Conservation (phyloP, 1,139 yeast genomes). For the Pichia sp. region DNA sequence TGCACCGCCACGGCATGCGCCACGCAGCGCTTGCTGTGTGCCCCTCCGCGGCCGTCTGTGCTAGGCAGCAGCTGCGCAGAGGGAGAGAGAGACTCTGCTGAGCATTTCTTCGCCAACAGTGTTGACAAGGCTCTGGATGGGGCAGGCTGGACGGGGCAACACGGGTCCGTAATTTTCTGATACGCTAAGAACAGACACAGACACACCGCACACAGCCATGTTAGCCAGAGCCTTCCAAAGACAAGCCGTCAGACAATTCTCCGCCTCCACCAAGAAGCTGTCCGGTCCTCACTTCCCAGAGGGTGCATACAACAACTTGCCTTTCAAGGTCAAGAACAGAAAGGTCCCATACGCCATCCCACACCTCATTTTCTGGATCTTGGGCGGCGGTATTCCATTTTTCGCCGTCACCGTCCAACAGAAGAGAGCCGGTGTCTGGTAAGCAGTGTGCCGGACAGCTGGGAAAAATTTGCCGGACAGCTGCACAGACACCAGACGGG, state of each 20-base stretch:
- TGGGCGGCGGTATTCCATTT: constrained; percentile 62
- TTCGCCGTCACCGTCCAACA: constrained; percentile 63
- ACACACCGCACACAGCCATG: constrained; percentile 21
- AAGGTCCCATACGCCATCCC: constrained; percentile 79
- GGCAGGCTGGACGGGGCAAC: no score
- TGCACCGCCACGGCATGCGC: no score
- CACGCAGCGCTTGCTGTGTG: no score
- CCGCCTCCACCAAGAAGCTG: constrained; percentile 33
- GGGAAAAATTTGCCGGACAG: not conserved
- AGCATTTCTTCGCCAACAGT: no score
- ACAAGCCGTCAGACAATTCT: constrained; percentile 20
- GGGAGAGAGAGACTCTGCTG: no score
- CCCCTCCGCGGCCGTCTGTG: no score
- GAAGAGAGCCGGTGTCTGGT: constrained; percentile 59
- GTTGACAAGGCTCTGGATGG: no score
- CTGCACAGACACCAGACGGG: no score
- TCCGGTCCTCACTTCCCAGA: constrained; percentile 55
- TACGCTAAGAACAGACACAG: constrained; percentile 1
- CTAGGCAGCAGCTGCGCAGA: no score
- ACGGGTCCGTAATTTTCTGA: no score
- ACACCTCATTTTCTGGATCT: constrained; percentile 70
- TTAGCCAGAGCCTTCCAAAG: constrained; percentile 36
- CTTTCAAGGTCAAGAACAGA: constrained; percentile 90
- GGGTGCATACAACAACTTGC: constrained; percentile 89
- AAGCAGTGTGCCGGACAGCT: not conserved